Base-by-base conservation (phyloP, 257 asterid species). In the Solanum corneliomulleri region DNA sequence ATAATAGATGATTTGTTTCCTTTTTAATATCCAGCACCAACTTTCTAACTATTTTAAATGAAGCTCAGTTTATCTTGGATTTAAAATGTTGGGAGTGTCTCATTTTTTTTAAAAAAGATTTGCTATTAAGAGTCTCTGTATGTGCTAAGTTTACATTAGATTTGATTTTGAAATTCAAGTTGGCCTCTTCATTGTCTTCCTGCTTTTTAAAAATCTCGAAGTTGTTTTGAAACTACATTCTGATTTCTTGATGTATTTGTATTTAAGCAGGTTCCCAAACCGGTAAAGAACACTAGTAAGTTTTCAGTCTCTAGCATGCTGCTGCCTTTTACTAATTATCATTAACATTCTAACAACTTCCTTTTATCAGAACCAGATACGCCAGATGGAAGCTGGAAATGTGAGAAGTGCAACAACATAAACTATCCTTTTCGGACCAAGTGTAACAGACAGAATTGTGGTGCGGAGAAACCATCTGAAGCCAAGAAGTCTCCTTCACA, bases 341-440 rank as follows among this genome's bases (percentile, higher is more conserved):
- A 7, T 69, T 77, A 18, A 86, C 70, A 72, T 87, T 85, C 90
- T 81, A 49, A 81, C 69, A 29, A 49, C 69, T 31, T 16, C 29
- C 10, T 33, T 33, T 23, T 14, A 72, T 49, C 69, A 94, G 94
- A 93, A 87, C 93, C 94, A 86, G 98, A 94, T 68, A 95, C 94
- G 95, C 98, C 98, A n/a, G 98, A 95, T 13, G 98, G 99, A 68
- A 96, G 99, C 93, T 96, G 98, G 99, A 96, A 95, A 88, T 96
- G 99, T 77, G 98, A 96, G 90, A 92, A 96, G 86, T 95, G 98
- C 95, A 93, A 93, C 95, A 96, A 96, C 89, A 93, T 96, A 45
- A 96, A 95, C 89, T 96, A 95, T 87, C 98, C 98, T 58, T 96
- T 96, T 87, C 93, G 99, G 92, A 95, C 95, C 82, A 95, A 96